These are phyloP conservation scores for Fusarium bactridioides DNA, from an alignment of 2,329 filamentous ascomycete genomes.

Conservation along the genomic window DNA sequence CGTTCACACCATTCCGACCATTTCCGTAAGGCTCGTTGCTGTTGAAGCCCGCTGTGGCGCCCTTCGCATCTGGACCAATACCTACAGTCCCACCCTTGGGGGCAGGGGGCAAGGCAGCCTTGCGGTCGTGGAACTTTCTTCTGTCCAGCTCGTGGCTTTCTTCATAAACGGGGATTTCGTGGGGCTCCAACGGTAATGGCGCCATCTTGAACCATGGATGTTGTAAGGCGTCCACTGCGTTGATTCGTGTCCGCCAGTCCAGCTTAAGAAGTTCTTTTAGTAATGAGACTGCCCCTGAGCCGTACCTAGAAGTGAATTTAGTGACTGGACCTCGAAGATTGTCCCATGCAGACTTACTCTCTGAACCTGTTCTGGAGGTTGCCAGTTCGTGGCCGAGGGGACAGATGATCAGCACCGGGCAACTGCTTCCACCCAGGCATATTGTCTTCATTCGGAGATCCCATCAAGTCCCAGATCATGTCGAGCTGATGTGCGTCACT, in stretches of 20 bases:
- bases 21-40: slow-evolving; percentile 59
- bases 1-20: slow-evolving; percentile 57
- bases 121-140: slow-evolving; percentile 86
- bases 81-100: slow-evolving; percentile 92
- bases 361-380: slow-evolving; percentile 78
- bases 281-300: slow-evolving; percentile 77
- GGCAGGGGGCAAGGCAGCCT: slow-evolving; percentile 84
- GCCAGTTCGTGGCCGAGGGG: slow-evolving; percentile 66
- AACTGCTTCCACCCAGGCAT: slow-evolving; percentile 92
- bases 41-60: slow-evolving; percentile 57
- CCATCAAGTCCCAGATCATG: slow-evolving; percentile 92
- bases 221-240: slow-evolving; percentile 90
- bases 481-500: slow-evolving; percentile 90
- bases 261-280: slow-evolving; percentile 84
- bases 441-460: slow-evolving; percentile 84
- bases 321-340: not conserved
- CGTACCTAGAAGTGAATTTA: slow-evolving; percentile 58
- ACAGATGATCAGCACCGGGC: slow-evolving; percentile 80
- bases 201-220: slow-evolving; percentile 88
- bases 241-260: slow-evolving; percentile 88
- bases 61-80: slow-evolving; percentile 66
- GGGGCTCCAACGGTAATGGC: slow-evolving; percentile 81
- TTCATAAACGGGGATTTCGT: slow-evolving; percentile 89
- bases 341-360: slow-evolving; percentile 59
- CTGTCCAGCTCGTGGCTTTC: slow-evolving; percentile 97